phyloP scores from a whole-genome alignment of 2,329 filamentous ascomycete genomes.

The Acephala macrosclerotiorum region DNA sequence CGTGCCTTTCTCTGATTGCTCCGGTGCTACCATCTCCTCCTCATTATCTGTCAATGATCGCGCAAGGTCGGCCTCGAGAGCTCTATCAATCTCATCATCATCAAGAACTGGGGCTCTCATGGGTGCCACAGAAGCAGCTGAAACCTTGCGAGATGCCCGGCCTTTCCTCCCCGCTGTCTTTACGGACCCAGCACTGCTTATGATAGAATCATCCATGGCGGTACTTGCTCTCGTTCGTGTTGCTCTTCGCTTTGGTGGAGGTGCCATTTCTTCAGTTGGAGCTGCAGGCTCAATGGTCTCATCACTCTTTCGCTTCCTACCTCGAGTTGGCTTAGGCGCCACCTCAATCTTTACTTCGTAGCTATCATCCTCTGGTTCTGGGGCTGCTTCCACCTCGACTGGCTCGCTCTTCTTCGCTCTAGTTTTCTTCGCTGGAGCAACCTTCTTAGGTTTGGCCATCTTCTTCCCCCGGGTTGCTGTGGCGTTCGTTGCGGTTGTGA shows the following conservation, averaged over 20 bases:
- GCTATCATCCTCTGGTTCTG: slow-evolving; percentile 43
- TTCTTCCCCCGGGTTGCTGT: slow-evolving; percentile 65
- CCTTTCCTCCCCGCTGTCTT: slow-evolving; percentile 53
- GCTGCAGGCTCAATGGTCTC: slow-evolving; percentile 21
- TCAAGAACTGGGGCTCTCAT: slow-evolving; percentile 55
- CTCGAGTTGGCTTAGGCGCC: slow-evolving; percentile 36
- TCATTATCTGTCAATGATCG: slow-evolving; percentile 62
- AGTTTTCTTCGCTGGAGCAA: slow-evolving; percentile 54
- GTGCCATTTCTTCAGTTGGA: slow-evolving; percentile 24
- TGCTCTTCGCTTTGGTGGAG: slow-evolving; percentile 50
- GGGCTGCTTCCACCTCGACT: slow-evolving; percentile 52
- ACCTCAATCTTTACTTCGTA: slow-evolving; percentile 41
- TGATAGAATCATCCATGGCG: slow-evolving; percentile 39
- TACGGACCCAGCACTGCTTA: slow-evolving; percentile 53
- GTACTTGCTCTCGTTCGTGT: slow-evolving; percentile 52
- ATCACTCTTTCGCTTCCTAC: slow-evolving; percentile 41
- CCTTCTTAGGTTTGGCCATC: slow-evolving; percentile 62
- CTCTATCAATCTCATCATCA: slow-evolving; percentile 71
- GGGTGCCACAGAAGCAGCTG: slow-evolving; percentile 54
- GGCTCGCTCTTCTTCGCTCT: slow-evolving; percentile 62
- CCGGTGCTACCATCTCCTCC: slow-evolving; percentile 37
- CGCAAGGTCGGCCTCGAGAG: slow-evolving; percentile 70
- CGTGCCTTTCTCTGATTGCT: slow-evolving; percentile 32
- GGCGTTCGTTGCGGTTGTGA: slow-evolving; percentile 64
- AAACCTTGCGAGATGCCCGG: slow-evolving; percentile 58